These are phyloP conservation scores for Solanum tarijense DNA, from an alignment of 257 asterid species.

Conservation along the genomic window DNA sequence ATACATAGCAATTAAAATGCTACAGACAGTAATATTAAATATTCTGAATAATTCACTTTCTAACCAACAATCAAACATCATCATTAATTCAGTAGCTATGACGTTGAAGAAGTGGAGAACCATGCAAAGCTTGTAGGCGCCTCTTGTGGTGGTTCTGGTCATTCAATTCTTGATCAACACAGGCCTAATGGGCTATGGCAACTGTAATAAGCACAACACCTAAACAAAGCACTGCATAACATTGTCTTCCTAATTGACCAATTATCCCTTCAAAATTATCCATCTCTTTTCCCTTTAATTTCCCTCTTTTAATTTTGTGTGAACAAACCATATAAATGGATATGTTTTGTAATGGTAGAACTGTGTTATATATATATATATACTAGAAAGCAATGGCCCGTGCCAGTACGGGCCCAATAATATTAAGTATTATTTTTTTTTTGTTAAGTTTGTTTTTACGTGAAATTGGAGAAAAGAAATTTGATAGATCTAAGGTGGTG, in stretches of 20 bases:
- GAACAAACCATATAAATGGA: not conserved
- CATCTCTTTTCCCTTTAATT: not conserved
- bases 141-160: not conserved
- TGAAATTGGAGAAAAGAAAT: no score
- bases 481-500: no score
- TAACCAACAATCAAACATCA: not conserved
- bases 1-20: not conserved
- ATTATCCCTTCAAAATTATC: not conserved
- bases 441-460: no score
- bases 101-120: not conserved
- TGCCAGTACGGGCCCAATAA: no score
- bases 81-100: not conserved
- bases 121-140: not conserved
- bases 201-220: not conserved
- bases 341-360: not conserved
- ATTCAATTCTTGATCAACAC: not conserved
- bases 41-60: not conserved
- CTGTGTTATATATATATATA: not conserved
- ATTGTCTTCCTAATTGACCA: not conserved
- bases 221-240: not conserved
- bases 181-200: not conserved
- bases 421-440: no score
- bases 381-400: no score
- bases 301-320: not conserved
- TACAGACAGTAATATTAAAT: not conserved